Conservation (phyloP, 1,139 yeast species). For the Taphrina communis region DNA sequence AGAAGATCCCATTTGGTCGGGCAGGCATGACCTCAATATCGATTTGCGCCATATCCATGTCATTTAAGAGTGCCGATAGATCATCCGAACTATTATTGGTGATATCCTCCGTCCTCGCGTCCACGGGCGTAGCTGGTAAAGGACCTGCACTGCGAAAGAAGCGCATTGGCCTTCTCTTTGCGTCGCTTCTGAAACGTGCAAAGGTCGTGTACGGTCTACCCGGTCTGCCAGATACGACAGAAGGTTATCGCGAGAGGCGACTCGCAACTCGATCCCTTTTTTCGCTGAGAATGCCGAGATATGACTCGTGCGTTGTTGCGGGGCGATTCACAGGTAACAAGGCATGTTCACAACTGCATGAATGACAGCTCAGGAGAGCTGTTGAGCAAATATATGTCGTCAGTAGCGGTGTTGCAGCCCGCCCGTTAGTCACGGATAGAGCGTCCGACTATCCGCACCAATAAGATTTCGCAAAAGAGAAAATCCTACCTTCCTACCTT, state of each 20-base stretch:
- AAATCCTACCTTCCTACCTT: background rate
- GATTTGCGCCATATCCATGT: conserved; percentile 8
- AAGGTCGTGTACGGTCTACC: too few relatives aligned
- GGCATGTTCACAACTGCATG: background rate
- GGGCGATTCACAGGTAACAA: background rate
- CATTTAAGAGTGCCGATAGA: conserved; percentile 13
- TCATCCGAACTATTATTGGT: conserved; percentile 10
- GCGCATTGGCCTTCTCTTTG: conserved; percentile 7
- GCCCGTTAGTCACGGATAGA: background rate
- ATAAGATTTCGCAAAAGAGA: background rate
- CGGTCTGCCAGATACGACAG: too few relatives aligned
- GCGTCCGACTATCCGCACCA: conserved; percentile 8
- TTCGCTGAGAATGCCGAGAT: too few relatives aligned
- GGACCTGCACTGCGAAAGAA: conserved; percentile 13
- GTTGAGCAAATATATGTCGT: background rate
- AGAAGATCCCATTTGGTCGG: background rate
- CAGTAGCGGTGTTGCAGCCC: background rate
- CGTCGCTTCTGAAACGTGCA: background rate
- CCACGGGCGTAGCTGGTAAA: conserved; percentile 11
- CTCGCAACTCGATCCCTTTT: too few relatives aligned
- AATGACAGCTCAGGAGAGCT: background rate
- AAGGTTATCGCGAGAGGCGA: too few relatives aligned
- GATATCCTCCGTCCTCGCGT: conserved; percentile 13
- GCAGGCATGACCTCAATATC: conserved; percentile 11
- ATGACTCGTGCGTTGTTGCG: too few relatives aligned